A percentile compares a stretch with the other conserved stretches of the same genome.
phyloP scores from a whole-genome alignment of 192 early-diverging fungal species.

The Linnemannia zychae region DNA sequence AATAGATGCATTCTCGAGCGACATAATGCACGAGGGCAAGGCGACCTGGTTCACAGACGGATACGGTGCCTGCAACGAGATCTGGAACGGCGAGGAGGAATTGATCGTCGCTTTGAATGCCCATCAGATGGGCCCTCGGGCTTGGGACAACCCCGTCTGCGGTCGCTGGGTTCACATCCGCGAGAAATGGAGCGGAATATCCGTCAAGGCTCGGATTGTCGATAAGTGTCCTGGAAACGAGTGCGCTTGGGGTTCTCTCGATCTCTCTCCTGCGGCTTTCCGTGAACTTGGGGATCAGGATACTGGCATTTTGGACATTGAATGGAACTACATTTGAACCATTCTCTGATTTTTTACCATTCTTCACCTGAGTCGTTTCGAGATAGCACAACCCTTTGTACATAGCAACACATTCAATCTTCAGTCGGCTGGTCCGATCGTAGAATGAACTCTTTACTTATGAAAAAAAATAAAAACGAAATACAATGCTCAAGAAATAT shows the following conservation, averaged over 20 bases:
- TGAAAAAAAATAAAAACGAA: too few relatives aligned
- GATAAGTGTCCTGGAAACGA: constrained; percentile 46
- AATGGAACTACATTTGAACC: constrained; percentile 21
- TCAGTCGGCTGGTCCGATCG: too few relatives aligned
- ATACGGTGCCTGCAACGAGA: constrained; percentile 30
- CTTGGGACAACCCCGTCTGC: constrained; percentile 37
- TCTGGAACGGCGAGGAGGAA: constrained; percentile 22
- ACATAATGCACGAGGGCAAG: neutral
- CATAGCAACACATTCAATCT: too few relatives aligned
- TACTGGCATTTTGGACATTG: constrained; percentile 35
- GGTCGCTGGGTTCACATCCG: constrained; percentile 23
- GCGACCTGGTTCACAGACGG: constrained; percentile 15
- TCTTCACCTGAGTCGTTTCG: neutral
- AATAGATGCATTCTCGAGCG: neutral
- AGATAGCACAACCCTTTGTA: too few relatives aligned
- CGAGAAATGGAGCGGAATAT: neutral
- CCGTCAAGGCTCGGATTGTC: constrained; percentile 25
- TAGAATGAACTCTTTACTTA: too few relatives aligned
- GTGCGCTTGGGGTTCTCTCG: constrained; percentile 26
- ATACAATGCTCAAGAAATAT: too few relatives aligned
- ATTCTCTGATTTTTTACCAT: neutral
- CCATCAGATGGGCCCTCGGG: constrained; percentile 31
- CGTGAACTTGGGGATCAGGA: constrained; percentile 8
- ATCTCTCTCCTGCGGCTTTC: constrained; percentile 34
- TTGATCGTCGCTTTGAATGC: constrained; percentile 41